Evolutionary conservation across 768 basidiomycete genomes (phyloP).

Genomic region (Rubroboletus pulcherrimus): DNA sequence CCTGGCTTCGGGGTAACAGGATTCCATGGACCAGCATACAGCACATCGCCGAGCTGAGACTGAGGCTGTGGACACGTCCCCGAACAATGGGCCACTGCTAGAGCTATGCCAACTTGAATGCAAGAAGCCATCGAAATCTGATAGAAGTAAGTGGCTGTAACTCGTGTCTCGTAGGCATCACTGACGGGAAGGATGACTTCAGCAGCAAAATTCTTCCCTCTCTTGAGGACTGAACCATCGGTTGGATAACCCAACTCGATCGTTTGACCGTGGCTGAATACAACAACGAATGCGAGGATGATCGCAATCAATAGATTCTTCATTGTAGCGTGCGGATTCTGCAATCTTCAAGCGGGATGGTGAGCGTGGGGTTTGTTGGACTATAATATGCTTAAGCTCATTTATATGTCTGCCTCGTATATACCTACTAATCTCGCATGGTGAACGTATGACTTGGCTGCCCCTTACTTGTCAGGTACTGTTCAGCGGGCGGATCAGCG

Average conservation of each 20-base stretch:
- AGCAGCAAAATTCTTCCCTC: background rate
- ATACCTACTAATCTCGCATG: background rate
- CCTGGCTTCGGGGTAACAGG: background rate
- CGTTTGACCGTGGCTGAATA: background rate
- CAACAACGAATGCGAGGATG: background rate
- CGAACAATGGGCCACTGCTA: background rate
- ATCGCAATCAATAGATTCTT: background rate
- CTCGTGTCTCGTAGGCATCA: background rate
- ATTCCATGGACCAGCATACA: background rate
- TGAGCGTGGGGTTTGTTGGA: background rate
- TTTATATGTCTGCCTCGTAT: background rate
- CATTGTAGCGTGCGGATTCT: background rate
- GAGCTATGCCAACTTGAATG: conserved; percentile 15
- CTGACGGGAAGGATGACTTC: conserved; percentile 1
- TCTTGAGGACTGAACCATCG: background rate
- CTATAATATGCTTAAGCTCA: too few relatives aligned
- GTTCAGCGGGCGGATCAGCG: background rate
- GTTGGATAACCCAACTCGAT: background rate
- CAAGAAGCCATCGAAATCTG: conserved; percentile 1
- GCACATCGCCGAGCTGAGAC: conserved; percentile 6
- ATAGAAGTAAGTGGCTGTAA: background rate
- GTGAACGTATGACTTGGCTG: background rate
- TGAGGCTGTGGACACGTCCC: background rate
- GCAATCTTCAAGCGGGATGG: background rate
- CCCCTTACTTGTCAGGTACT: background rate